phyloP scores from a whole-genome alignment of 345 rosid genomes.

The Syzygium oleosum region DNA sequence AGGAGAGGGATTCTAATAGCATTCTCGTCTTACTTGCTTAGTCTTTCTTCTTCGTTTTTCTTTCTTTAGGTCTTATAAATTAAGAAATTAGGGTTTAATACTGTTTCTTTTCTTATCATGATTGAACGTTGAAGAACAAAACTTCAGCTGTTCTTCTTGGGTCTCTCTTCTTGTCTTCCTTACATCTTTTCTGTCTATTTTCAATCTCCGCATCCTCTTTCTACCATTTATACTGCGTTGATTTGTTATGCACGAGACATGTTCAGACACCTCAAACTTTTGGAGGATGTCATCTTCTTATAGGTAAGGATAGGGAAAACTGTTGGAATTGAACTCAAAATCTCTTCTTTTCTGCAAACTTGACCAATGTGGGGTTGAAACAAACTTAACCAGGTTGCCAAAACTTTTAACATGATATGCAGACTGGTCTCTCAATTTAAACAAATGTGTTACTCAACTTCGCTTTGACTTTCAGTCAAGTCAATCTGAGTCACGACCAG shows the following conservation, averaged over 20 bases:
- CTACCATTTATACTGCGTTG: background rate
- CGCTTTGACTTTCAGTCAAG: background rate
- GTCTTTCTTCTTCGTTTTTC: background rate
- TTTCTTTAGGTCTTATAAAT: background rate
- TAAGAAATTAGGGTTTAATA: background rate
- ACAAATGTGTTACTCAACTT: background rate
- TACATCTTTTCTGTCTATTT: background rate
- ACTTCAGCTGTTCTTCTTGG: background rate
- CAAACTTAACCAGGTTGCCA: background rate
- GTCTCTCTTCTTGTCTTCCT: background rate
- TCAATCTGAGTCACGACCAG: background rate
- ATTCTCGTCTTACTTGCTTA: background rate
- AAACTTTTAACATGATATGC: background rate
- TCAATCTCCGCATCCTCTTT: background rate
- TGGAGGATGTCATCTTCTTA: background rate
- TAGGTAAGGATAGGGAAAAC: background rate
- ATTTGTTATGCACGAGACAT: background rate
- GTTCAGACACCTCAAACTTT: background rate
- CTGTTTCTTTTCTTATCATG: background rate
- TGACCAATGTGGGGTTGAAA: background rate
- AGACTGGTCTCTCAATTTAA: background rate
- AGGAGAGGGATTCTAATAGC: background rate
- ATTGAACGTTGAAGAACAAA: background rate
- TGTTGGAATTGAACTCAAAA: background rate
- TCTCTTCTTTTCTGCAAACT: too few relatives aligned